Base-by-base conservation (phyloP, 495 filamentous ascomycete genomes). In the Tetracladium setigerum region DNA sequence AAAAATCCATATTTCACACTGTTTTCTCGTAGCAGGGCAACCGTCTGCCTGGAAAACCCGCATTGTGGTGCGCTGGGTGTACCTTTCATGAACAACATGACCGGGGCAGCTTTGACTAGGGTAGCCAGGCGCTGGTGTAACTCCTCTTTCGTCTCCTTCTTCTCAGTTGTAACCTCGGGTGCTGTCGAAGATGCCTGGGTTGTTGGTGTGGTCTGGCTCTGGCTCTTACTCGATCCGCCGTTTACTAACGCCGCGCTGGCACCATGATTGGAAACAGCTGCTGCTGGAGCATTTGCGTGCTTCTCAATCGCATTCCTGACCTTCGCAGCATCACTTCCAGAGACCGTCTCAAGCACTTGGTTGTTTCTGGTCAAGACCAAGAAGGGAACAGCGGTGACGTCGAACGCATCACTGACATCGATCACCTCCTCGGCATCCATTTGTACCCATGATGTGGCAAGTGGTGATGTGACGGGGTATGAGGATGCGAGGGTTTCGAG, bases 1-100 rank as follows among this genome's bases (percentile, higher is more conserved):
- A 99, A 99, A 74, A 97, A 97, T 6, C 92, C 94, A 66, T 97
- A 99, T 61, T 91, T 85, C 32, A 99, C 84, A 41, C 83, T 82
- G 49, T 83, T 79, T 70, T 95, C 89, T 47, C 92, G 79, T 47
- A 97, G 68, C 31, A 97, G 72, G 2, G 71, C 79, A 13, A 97
- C 94, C 32, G 95, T 62, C 67, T 95, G 88, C 44, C 90, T 75
- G 52, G 86, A 92, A 70, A 96, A 98, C 2, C 92, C 92, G 62
- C 92, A 98, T 67, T 96, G 89, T 6, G 92, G 92, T 46, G 79
- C 75, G 54, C 81, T 86, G 0, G 92, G 92, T 1, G 94, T 95
- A 30, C 92, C 87, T 64, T 87, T 89, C 82, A 89, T 87, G 69
- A 98, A 98, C 46, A 98, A 74, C 92, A 97, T 96, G 15, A 97